Base-by-base conservation (phyloP, 2,329 filamentous ascomycete genomes). In the Talaromyces sp. region DNA sequence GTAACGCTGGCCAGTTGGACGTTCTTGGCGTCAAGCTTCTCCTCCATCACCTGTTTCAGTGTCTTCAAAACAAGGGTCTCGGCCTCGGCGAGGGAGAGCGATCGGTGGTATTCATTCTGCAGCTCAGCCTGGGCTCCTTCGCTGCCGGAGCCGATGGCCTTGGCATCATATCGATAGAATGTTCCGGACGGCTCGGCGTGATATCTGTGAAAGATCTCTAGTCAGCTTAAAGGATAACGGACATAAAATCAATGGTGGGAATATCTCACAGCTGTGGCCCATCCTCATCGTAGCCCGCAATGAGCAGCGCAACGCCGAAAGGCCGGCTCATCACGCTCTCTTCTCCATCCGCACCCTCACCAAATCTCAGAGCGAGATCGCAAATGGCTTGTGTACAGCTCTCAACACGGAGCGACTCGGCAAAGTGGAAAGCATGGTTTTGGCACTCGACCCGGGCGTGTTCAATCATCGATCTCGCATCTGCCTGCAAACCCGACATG, bases 21-120 rank as follows among this genome's bases (percentile, higher is more conserved):
- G 74, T 99, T 99, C 86, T 99, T 99, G 66, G 92, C 86, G 76
- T 99, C 95, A 64, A 99, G 84, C 83, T 99, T 99, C 87, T 99
- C 95, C 81, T 99, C 95, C 95, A 99, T 99, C 69, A 99, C 95
- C 81, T 99, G 95, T 85, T 98, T 99, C 76, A 99, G 79, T 42
- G 95, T 99, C 86, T 98, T 98, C 72, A 99, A 83, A 57, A 96
- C 93, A 67, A 99, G 81, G 3, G 93, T 95, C 81, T 99, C 95
- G 62, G 95, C 95, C 74, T 99, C 95, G 61, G 85, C 82, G 65
- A 99, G 88, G 49, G 93, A 96, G 65, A 99, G 84, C 62, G 93
- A 98, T 85, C 96, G 96, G 83, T 99, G 95, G 74, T 97, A 99
- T 81, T 98, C 93, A 73, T 96, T 97, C 80, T 99, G 95, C 72